Percentiles rank a stretch among this genome's conserved stretches.
Evolutionary conservation across 2,329 filamentous ascomycete genomes (phyloP).

Genomic region (Chrysosporium keratinophilum): DNA sequence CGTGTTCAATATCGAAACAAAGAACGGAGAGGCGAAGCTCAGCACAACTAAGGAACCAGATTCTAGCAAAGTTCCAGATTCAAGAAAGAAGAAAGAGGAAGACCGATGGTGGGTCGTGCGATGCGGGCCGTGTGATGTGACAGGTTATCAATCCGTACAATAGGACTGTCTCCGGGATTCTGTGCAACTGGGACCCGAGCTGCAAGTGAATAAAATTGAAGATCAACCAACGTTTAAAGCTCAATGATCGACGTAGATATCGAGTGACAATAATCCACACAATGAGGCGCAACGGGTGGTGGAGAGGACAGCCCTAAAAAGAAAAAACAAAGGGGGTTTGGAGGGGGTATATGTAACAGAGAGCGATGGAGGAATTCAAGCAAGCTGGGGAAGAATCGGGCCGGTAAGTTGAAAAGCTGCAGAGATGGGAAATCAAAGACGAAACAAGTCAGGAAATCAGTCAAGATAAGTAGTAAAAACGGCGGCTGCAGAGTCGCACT

Average conservation of each 20-base stretch:
- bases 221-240: slow-evolving; percentile 5
- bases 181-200: background rate
- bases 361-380: background rate
- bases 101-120: background rate
- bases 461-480: slow-evolving; percentile 8
- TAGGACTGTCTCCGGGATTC: background rate
- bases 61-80: background rate
- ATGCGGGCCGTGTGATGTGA: slow-evolving; percentile 10
- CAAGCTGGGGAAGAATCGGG: background rate
- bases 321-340: background rate
- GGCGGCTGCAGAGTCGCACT: slow-evolving; percentile 6
- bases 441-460: slow-evolving; percentile 3
- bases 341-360: background rate
- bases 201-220: slow-evolving; percentile 5
- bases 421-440: background rate
- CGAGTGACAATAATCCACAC: background rate
- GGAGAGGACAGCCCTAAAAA: background rate
- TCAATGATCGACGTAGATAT: slow-evolving; percentile 1
- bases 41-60: background rate
- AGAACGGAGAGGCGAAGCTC: background rate
- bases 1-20: background rate
- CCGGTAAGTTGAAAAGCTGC: background rate
- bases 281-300: background rate
- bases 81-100: background rate
- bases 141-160: slow-evolving; percentile 1